Percentiles rank a stretch among this genome's conserved stretches.
Evolutionary conservation across 139 green algal species (phyloP).

Genomic region (Parachlorella kessleri): DNA sequence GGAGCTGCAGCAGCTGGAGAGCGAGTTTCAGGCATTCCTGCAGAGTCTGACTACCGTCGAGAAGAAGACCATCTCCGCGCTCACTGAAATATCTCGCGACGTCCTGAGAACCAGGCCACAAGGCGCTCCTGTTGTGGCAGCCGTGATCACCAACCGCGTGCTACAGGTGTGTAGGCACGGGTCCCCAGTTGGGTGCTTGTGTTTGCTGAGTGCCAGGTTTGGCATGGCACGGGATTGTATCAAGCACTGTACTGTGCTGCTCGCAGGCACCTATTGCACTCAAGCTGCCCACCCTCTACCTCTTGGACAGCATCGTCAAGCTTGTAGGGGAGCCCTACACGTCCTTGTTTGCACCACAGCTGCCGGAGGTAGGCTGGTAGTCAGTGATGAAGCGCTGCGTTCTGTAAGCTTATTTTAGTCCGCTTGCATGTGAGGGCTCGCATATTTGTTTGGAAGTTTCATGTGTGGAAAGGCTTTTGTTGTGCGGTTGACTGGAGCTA

Average conservation of each 20-base stretch:
- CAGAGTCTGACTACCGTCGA: slow-evolving; percentile 32
- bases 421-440: too few species aligned
- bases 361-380: slow-evolving; percentile 44
- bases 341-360: slow-evolving; percentile 41
- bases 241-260: not conserved
- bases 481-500: too few species aligned
- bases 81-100: slow-evolving; percentile 40
- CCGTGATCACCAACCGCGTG: slow-evolving; percentile 31
- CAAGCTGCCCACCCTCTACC: slow-evolving; percentile 79
- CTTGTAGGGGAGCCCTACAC: slow-evolving; percentile 68
- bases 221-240: not conserved
- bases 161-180: slow-evolving; percentile 15
- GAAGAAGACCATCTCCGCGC: slow-evolving; percentile 32
- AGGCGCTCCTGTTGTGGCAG: slow-evolving; percentile 8
- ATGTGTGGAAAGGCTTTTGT: too few species aligned
- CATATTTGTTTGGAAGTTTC: too few species aligned
- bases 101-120: slow-evolving; percentile 22
- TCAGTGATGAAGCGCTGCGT: not conserved
- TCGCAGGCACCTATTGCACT: slow-evolving; percentile 11
- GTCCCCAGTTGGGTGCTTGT: not conserved
- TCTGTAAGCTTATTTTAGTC: not conserved
- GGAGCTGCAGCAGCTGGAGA: too few species aligned
- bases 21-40: slow-evolving; percentile 29
- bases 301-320: slow-evolving; percentile 84
- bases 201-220: too few species aligned